Evolutionary conservation across 1,284 basidiomycete genomes (phyloP), one percentile per base, ranked within the genome.

Genomic region (Marasmius oreades): DNA sequence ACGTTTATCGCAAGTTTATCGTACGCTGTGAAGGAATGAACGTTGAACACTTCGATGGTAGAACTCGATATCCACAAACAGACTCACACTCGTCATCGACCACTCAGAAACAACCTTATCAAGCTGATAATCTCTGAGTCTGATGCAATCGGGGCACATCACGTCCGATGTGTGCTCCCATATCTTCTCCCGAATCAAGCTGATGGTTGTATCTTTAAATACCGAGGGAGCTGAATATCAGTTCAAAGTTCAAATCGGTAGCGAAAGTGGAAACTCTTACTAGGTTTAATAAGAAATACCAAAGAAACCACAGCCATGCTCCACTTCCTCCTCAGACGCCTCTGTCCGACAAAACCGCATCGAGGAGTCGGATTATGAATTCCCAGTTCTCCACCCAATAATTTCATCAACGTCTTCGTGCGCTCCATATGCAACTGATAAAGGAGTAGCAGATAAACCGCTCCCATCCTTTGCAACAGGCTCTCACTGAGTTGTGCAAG

Each of bases 271-370:
- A 36, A 20, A 11, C 14, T n/a, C 45, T 24, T 31, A 55, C 54
- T 46, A 51, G 54, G 45, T 43, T 43, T 55, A 2, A 47, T 34
- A 10, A 39, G n/a, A 33, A 45, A 55, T 23, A 36, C 50, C 22
- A 55, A 42, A 10, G 37, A 20, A 20, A 46, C 54, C 5, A 47
- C 46, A 4, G 22, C 36, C 4, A 39, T 12, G 16, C 14, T 55
- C 54, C 54, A 55, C 12, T 20, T 46, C 8, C 24, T 43, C 37
- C 22, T 42, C 24, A 55, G 37, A 12, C 18, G 7, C 28, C 26
- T 37, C 46, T 55, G 54, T 18, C 18, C 16, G 1, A 20, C 24
- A 28, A 55, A 44, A 11, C 37, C 34, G 43, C 54, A 55, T 5
- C 10, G 28, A 10, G 4, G 6, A 2, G 54, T 50, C 6, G 45